Percentiles rank a stretch among this genome's conserved stretches.
These are phyloP conservation scores for Chaetomiaceae sp. DNA, from an alignment of 2,329 filamentous ascomycete genomes.

Conservation along the genomic window DNA sequence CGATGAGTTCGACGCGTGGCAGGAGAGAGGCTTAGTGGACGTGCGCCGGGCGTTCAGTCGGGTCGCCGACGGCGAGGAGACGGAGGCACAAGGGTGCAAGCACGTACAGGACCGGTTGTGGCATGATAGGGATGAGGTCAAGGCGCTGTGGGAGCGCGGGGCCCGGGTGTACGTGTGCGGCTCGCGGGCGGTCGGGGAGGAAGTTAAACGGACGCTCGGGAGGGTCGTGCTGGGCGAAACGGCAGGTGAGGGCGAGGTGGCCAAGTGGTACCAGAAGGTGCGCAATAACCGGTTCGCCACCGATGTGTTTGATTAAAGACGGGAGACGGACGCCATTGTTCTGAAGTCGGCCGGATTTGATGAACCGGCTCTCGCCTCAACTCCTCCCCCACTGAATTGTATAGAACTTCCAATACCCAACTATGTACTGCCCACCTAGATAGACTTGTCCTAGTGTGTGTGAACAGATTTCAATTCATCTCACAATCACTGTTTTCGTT, in stretches of 20 bases:
- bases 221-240: slow-evolving; percentile 31
- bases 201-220: slow-evolving; percentile 32
- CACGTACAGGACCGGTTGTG: slow-evolving; percentile 44
- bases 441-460: no score
- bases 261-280: slow-evolving; percentile 43
- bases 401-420: no score
- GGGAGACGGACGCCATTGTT: background rate
- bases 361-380: no score
- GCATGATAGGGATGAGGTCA: slow-evolving; percentile 34
- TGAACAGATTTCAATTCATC: no score
- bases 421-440: no score
- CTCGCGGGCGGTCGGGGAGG: slow-evolving; percentile 38
- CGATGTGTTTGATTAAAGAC: slow-evolving; percentile 54
- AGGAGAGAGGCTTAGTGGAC: slow-evolving; percentile 51
- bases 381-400: no score
- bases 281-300: slow-evolving; percentile 52
- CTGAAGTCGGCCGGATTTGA: no score
- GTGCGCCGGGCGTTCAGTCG: slow-evolving; percentile 56
- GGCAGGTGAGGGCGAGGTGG: slow-evolving; percentile 34
- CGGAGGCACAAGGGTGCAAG: slow-evolving; percentile 32
- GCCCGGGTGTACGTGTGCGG: slow-evolving; percentile 58
- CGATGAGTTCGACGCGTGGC: slow-evolving; percentile 54
- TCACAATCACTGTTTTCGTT: no score
- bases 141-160: slow-evolving; percentile 31
- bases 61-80: slow-evolving; percentile 34